Conservation (phyloP, 768 basidiomycete species). For the Suillus hirtellus region DNA sequence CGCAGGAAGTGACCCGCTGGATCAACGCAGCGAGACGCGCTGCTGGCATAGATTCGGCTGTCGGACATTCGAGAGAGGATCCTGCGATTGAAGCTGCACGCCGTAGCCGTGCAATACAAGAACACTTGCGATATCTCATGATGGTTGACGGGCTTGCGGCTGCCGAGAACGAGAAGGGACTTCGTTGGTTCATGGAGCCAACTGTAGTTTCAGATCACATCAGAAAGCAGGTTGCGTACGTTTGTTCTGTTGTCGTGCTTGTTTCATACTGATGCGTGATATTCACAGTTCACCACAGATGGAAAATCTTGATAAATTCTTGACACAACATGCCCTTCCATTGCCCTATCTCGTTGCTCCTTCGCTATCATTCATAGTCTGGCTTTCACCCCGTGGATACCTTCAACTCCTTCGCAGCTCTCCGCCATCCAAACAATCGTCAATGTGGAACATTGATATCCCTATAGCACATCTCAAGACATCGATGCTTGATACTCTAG, state of each 20-base stretch:
- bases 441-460: constrained; percentile 48
- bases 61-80: constrained; percentile 46
- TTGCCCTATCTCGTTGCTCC: constrained; percentile 71
- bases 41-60: constrained; percentile 18
- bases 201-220: constrained; percentile 17
- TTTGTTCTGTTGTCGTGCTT: not conserved
- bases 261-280: constrained; percentile 2
- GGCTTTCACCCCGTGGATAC: constrained; percentile 70
- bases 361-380: constrained; percentile 69
- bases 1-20: constrained; percentile 55
- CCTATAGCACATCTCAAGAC: constrained; percentile 48
- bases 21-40: constrained; percentile 44
- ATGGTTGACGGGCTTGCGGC: constrained; percentile 66
- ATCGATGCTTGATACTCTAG: constrained; percentile 39
- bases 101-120: constrained; percentile 48
- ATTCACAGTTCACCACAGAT: constrained; percentile 38
- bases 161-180: constrained; percentile 56
- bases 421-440: constrained; percentile 19
- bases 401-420: constrained; percentile 54
- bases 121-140: constrained; percentile 68
- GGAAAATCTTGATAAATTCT: constrained; percentile 65
- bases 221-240: constrained; percentile 20
- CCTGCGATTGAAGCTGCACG: constrained; percentile 49
- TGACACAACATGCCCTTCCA: constrained; percentile 56
- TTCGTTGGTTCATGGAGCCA: constrained; percentile 71